Evolutionary conservation across 2,329 filamentous ascomycete species (phyloP), one percentile per base, ranked within the genome.

Genomic region (Cladosporium sp.): DNA sequence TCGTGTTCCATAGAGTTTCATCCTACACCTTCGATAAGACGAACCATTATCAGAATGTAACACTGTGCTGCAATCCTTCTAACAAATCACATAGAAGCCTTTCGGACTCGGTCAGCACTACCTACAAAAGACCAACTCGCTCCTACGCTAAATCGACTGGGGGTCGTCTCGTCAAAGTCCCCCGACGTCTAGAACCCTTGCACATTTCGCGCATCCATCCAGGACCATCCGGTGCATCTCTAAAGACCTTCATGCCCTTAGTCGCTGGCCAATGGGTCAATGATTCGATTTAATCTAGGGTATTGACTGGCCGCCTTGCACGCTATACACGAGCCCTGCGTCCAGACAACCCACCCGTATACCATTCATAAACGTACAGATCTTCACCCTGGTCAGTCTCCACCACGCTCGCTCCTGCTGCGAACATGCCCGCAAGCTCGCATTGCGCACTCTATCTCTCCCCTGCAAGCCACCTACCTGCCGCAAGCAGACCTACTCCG

Each of bases 341-440:
- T 21, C 26, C 51, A 54, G 30, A n/a, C 51, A 28, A 32, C 21
- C 18, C 21, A 13, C 26, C 5, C 28, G 18, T 32, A 54, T n/a
- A 32, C n/a, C 13, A 51, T 14, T 21, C 10, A n/a, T 13, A 18
- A 54, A n/a, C n/a, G n/a, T n/a, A n/a, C n/a, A 14, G 10, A n/a
- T 28, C 51, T 16, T 25, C 46, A 30, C 16, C 28, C 26, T 21
- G n/a, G 51, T 28, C 7, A 8, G 30, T 28, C 26, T 14, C 49
- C 49, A 28, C 51, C 51, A 11, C 18, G 30, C 18, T 54, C 51
- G 51, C 51, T 54, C 51, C 51, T 54, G 26, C 51, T 54, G 51
- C 51, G 18, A 54, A 4, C 16, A 28, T 18, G 30, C 26, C 51
- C n/a, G n/a, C n/a, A n/a, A n/a, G n/a, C n/a, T 54, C 51, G 51